Evolutionary conservation across 1,139 yeast genomes (phyloP), one percentile per base, ranked within the genome.

Genomic region (Geotrichum citri-aurantii): DNA sequence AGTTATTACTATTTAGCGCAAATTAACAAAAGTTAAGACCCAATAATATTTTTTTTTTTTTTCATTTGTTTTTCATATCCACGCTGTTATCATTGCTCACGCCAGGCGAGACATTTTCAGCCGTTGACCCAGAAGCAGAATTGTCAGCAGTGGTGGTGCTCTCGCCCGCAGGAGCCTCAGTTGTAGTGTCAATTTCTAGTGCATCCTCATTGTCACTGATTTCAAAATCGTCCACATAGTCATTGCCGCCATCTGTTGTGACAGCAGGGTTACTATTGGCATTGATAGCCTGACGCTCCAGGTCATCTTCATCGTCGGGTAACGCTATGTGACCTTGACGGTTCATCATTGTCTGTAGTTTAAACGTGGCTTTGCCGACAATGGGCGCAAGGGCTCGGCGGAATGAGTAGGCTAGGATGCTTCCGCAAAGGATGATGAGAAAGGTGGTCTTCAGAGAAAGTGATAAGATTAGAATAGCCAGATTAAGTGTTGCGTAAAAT

Each of bases 381-480:
- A 57, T 57, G 19, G 59, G 59, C 7, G 51, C 57, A 46, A 57
- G 49, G 12, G 59, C 59, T 11, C 31, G 46, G 31, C 52, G 52
- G 24, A 57, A 53, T 12, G 56, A 42, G 47, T 49, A 57, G 29
- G 44, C 54, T 10, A 57, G 54, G 23, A 57, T 50, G 10, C 51
- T 29, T 12, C 33, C 33, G 31, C 56, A 53, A 1, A 50, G 17
- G 2, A 52, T 42, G 12, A 57, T 27, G 12, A 57, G 31, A 33
- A 53, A 33, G 27, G 27, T 14, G 10, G 59, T 57, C 59, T 56
- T 26, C 29, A 48, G 31, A 3, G 3, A 14, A 19, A 21, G 50
- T 46, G 2, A 19, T 14, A 23, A 3, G n/a, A n/a, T 11, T n/a
- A 14, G 29, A n/a, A 24, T 7, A 8, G 17, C 14, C 19, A 17